Evolutionary conservation across 371 early-diverging fungal genomes (phyloP).

Genomic region (Actinomortierella ambigua): DNA sequence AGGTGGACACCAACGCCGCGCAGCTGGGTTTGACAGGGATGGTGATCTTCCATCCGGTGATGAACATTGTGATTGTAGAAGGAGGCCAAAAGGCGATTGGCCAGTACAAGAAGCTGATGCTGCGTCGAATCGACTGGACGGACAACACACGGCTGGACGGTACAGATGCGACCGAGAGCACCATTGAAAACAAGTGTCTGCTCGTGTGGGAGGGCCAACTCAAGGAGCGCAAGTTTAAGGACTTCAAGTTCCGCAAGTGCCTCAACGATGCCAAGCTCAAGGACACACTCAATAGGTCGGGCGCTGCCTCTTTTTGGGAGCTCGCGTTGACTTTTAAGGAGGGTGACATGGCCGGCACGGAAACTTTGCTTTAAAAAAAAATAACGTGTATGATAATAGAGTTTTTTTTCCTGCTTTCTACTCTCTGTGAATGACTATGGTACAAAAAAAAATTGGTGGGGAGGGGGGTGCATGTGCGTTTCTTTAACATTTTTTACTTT

Average conservation of each 20-base stretch:
- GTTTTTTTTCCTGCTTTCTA: too few relatives aligned
- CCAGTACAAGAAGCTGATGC: constrained; percentile 94
- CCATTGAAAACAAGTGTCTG: constrained; percentile 77
- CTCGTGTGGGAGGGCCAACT: constrained; percentile 95
- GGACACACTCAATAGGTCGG: constrained; percentile 24
- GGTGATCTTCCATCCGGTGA: constrained; percentile 73
- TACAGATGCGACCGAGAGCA: constrained; percentile 42
- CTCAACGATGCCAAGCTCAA: constrained; percentile 66
- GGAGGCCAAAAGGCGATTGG: constrained; percentile 91
- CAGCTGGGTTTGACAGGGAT: constrained; percentile 86
- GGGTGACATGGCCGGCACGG: constrained; percentile 41
- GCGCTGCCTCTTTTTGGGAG: constrained; percentile 38
- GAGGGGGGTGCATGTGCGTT: too few relatives aligned
- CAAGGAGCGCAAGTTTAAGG: constrained; percentile 73
- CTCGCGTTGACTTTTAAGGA: constrained; percentile 40
- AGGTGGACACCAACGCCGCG: constrained; percentile 89
- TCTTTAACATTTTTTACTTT: too few relatives aligned
- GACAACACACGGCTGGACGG: constrained; percentile 54
- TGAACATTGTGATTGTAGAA: constrained; percentile 89
- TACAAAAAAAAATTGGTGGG: too few relatives aligned
- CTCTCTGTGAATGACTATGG: not conserved
- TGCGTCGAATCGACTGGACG: constrained; percentile 94
- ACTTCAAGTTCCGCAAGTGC: constrained; percentile 76
- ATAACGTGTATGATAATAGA: too few relatives aligned
- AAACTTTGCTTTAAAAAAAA: constrained; percentile 19